A percentile compares a stretch with the other conserved stretches of the same genome.
Conservation (phyloP, 495 filamentous ascomycete genomes). For the Xylaria scruposa region DNA sequence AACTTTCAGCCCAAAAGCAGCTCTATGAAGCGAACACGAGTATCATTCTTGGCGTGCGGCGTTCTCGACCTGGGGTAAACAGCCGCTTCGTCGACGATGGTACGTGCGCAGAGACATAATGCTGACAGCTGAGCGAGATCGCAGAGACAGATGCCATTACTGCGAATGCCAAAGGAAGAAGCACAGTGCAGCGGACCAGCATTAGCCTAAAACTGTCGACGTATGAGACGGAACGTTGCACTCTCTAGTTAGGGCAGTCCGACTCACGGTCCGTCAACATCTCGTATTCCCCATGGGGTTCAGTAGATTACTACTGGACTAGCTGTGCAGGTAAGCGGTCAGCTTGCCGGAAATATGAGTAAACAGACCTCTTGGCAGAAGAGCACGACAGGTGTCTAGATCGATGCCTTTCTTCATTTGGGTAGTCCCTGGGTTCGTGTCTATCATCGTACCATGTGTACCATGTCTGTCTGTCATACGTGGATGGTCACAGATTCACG, state of each 20-base stretch:
- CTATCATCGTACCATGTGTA: neutral
- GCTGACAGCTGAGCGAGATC: constrained; percentile 7
- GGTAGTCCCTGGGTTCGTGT: neutral
- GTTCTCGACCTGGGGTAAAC: constrained; percentile 17
- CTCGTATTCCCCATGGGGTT: constrained; percentile 19
- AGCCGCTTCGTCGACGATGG: neutral
- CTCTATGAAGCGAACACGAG: constrained; percentile 18
- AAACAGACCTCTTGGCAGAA: constrained; percentile 15
- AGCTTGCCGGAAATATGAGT: neutral
- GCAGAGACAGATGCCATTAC: neutral
- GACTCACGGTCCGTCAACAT: neutral
- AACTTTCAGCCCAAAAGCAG: neutral
- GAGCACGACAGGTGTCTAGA: neutral
- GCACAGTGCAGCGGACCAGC: neutral
- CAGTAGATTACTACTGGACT: neutral
- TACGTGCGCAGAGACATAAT: neutral
- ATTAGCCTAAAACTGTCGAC: constrained; percentile 18
- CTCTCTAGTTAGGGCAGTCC: neutral
- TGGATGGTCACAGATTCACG: neutral
- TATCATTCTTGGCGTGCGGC: constrained; percentile 16
- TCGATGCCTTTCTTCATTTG: neutral
- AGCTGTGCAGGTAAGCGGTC: neutral
- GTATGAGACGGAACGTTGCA: constrained; percentile 21
- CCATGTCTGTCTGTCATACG: neutral
- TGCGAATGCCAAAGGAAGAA: neutral